Evolutionary conservation across 495 filamentous ascomycete species (phyloP).

Genomic region (Daldinia grandis): DNA sequence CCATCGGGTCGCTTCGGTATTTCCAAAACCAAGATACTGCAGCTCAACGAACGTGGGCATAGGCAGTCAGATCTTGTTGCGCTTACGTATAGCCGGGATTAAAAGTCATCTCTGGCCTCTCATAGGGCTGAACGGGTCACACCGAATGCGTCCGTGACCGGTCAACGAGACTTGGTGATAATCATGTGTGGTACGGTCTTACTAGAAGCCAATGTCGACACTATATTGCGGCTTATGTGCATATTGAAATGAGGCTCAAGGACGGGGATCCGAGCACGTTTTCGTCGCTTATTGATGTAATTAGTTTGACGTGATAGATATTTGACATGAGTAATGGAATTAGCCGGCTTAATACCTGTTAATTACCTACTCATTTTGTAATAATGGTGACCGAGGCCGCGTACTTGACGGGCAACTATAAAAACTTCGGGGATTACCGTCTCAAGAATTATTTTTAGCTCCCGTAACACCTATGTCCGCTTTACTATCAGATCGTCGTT

Average conservation of each 20-base stretch:
- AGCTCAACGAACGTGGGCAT: conserved; percentile 25
- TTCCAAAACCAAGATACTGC: conserved; percentile 6
- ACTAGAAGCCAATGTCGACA: conserved; percentile 31
- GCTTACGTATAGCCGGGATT: conserved; percentile 36
- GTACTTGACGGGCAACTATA: conserved; percentile 4
- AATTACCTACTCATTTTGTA: conserved; percentile 7
- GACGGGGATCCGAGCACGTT: neutral
- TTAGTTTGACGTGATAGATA: conserved; percentile 13
- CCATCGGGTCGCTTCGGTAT: conserved; percentile 33
- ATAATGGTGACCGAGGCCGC: conserved; percentile 7
- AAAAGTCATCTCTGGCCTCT: conserved; percentile 20
- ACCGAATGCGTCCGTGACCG: conserved; percentile 30
- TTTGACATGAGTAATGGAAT: neutral
- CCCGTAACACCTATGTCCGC: neutral
- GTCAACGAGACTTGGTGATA: conserved; percentile 21
- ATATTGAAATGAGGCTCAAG: conserved; percentile 26
- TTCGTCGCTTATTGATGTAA: conserved; percentile 18
- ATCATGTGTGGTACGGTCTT: conserved; percentile 28
- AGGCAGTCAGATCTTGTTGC: conserved; percentile 26
- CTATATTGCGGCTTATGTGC: conserved; percentile 36
- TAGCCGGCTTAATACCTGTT: conserved; percentile 28
- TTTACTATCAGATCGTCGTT: neutral
- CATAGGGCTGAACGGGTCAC: conserved; percentile 38
- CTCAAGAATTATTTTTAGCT: neutral
- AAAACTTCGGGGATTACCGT: neutral